Percentiles rank a stretch among this genome's conserved stretches.
phyloP scores from a whole-genome alignment of 441 rosid species.

The Euphorbia schlechtendalii region DNA sequence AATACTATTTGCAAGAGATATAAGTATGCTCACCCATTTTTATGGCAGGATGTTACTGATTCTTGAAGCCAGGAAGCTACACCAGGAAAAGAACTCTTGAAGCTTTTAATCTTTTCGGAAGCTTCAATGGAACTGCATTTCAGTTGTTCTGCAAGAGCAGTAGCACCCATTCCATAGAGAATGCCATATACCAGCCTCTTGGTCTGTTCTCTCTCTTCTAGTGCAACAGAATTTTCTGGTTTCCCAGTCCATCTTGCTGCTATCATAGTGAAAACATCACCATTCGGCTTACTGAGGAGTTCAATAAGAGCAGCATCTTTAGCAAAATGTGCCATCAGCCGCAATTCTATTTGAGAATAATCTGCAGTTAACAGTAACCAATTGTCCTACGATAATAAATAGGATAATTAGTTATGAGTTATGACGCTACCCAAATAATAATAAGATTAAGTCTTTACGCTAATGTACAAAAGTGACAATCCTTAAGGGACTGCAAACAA shows the following conservation, averaged over 20 bases:
- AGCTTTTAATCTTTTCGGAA: conserved; percentile 69
- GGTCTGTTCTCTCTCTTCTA: conserved; percentile 79
- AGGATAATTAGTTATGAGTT: neutral
- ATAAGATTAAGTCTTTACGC: neutral
- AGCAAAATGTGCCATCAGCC: conserved; percentile 95
- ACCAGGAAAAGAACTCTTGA: conserved; percentile 78
- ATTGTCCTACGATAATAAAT: conserved; percentile 61
- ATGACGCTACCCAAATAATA: neutral
- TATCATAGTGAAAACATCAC: conserved; percentile 89
- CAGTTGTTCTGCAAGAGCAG: conserved; percentile 77
- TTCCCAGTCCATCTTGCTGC: conserved; percentile 88
- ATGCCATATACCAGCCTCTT: conserved; percentile 94
- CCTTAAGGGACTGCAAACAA: neutral
- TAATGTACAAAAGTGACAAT: neutral
- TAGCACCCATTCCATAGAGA: conserved; percentile 99
- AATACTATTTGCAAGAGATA: neutral
- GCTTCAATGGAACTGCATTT: conserved; percentile 82
- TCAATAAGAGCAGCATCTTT: conserved; percentile 67
- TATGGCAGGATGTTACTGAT: conserved; percentile 61
- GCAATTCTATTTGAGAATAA: conserved; percentile 96
- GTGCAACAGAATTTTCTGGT: conserved; percentile 49
- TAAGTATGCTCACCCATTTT: conserved; percentile 57
- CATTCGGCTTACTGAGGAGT: conserved; percentile 67
- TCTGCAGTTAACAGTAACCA: conserved; percentile 91
- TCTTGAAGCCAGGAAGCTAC: conserved; percentile 80